These are phyloP conservation scores for Pseudogymnoascus sp. DNA, from an alignment of 2,329 filamentous ascomycete species.

Conservation along the genomic window DNA sequence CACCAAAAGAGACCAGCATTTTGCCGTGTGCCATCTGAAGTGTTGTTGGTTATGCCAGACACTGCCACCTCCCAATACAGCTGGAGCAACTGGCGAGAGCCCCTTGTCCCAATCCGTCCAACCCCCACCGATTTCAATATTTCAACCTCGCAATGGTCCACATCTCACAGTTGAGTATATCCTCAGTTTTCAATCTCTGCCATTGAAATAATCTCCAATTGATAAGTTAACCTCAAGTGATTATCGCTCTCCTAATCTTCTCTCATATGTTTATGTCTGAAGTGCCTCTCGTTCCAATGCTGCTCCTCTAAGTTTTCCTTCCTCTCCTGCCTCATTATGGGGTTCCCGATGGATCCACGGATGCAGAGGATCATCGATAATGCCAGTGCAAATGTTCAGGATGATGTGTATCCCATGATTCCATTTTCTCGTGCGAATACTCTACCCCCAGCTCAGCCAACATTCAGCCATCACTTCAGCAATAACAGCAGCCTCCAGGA, in stretches of 20 bases:
- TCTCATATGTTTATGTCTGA: neutral
- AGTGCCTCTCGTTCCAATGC: neutral
- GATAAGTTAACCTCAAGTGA: neutral
- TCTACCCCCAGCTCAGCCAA: neutral
- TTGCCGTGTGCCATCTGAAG: neutral
- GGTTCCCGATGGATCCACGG: slow-evolving; percentile 23
- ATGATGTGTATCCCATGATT: neutral
- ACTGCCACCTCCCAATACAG: neutral
- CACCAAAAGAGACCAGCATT: neutral
- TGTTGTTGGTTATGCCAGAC: neutral
- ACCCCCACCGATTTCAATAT: neutral
- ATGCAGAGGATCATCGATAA: slow-evolving; percentile 22
- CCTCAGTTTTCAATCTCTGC: neutral
- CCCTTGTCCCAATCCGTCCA: neutral
- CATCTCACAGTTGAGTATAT: neutral
- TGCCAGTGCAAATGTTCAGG: slow-evolving; percentile 12
- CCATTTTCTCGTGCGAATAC: neutral
- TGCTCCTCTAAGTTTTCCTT: neutral
- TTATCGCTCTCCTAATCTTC: neutral
- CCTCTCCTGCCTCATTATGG: slow-evolving; percentile 12
- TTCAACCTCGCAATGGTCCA: neutral
- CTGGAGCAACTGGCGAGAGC: neutral
- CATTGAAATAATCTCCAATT: neutral
- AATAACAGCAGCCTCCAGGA: neutral
- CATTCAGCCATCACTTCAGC: neutral